A percentile compares a stretch with the other conserved stretches of the same genome.
These are phyloP conservation scores for Pilobolus umbonatus DNA, from an alignment of 192 early-diverging fungal genomes.

Conservation along the genomic window DNA sequence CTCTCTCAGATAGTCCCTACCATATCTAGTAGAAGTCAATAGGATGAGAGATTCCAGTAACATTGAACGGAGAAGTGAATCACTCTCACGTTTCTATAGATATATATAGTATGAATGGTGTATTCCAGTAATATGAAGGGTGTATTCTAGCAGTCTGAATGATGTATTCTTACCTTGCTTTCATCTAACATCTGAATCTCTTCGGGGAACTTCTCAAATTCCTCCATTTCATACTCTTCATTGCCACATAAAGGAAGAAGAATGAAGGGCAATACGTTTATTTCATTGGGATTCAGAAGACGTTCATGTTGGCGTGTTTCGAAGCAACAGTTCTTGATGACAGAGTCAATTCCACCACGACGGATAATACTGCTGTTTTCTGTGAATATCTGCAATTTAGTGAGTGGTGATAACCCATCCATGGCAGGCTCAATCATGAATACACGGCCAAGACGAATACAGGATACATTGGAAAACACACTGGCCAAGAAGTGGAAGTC, in stretches of 20 bases:
- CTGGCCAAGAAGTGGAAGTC: slow-evolving; percentile 82
- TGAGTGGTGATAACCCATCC: slow-evolving; percentile 66
- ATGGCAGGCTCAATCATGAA: slow-evolving; percentile 66
- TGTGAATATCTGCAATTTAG: slow-evolving; percentile 81
- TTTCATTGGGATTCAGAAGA: slow-evolving; percentile 62
- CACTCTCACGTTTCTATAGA: slow-evolving; percentile 65
- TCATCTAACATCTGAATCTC: slow-evolving; percentile 83
- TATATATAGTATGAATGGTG: no score
- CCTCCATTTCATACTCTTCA: slow-evolving; percentile 90
- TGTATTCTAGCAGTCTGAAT: no score
- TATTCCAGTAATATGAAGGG: no score
- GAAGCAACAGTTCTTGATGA: slow-evolving; percentile 90
- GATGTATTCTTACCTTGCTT: slow-evolving; percentile 52
- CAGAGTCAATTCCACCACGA: slow-evolving; percentile 81
- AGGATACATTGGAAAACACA: slow-evolving; percentile 87
- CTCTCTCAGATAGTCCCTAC: slow-evolving; percentile 74
- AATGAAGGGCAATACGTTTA: slow-evolving; percentile 84
- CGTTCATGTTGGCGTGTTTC: slow-evolving; percentile 61
- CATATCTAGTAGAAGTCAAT: slow-evolving; percentile 67
- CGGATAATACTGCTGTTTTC: slow-evolving; percentile 81
- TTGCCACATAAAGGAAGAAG: slow-evolving; percentile 87
- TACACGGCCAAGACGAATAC: slow-evolving; percentile 57
- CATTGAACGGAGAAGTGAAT: slow-evolving; percentile 63
- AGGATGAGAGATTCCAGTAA: slow-evolving; percentile 81
- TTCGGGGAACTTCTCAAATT: slow-evolving; percentile 90